Base-by-base conservation (phyloP, 176 grass and related monocot genomes). In the Melocanna baccifera region DNA sequence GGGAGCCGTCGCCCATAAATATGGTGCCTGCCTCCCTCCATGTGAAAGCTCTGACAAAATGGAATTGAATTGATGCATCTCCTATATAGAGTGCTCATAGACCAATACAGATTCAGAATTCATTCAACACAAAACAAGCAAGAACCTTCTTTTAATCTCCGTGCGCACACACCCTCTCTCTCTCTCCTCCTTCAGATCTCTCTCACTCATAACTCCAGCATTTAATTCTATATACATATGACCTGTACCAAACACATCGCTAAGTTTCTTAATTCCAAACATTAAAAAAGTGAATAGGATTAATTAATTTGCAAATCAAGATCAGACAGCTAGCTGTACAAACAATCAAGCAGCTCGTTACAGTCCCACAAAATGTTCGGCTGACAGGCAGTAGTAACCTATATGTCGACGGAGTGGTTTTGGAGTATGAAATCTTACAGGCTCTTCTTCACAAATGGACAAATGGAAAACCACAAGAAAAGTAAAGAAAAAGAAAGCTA, bases 1-100 rank as follows among this genome's bases (percentile, higher is more conserved):
- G 63, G 23, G 16, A 66, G 48, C 79, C 66, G 73, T 71, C 82
- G 69, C 16, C 67, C 45, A 86, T 90, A 34, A 90, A 79, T 87
- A 72, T 34, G 48, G 80, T 87, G 88, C 67, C 87, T 8, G 41
- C 15, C 14, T 50, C 28, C 56, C 67, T 73, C 88, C 88, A 83
- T 87, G 89, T 79, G 88, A 87, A 90, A 68, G 6, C 79, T 83
- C 88, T 90, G 88, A 87, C 74, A 67, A 90, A 42, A 90, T 50
- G 79, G 88, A 86, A 86, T 90, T 83, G 16, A 86, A 78, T 82
- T 70, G 62, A 51, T 76, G 69, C 30, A 12, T 61, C 29, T 74
- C n/a, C 73, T 50, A 36, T 52, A 6, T 9, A 41, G 23, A 28
- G 51, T 67, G 29, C 52, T 57, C 67, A 66, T 67, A 64, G 28